Evolutionary conservation across 2,329 filamentous ascomycete genomes (phyloP).

Genomic region (Phyllosticta capitalensis): DNA sequence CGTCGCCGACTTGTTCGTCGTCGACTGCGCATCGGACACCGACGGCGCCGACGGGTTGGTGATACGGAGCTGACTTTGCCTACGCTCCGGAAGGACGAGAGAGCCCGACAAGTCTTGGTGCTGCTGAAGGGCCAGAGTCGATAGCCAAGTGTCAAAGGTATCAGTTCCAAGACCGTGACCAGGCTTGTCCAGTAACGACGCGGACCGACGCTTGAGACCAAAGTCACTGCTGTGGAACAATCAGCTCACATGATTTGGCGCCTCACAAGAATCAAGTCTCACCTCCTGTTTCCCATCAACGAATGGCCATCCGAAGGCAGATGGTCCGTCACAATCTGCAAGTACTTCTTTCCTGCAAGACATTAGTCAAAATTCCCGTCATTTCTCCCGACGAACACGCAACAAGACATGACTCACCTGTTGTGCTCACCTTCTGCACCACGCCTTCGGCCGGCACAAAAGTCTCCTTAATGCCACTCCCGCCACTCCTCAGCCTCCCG

Average conservation of each 20-base stretch:
- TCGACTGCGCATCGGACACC: background rate
- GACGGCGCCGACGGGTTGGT: background rate
- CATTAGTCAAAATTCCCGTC: background rate
- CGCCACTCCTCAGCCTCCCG: conserved; percentile 2
- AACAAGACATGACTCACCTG: conserved; percentile 17
- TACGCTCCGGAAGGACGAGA: conserved; percentile 10
- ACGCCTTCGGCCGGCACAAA: conserved; percentile 17
- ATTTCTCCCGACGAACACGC: background rate
- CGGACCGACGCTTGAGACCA: conserved; percentile 3
- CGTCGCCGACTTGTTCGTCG: background rate
- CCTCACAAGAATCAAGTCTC: background rate
- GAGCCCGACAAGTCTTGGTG: background rate
- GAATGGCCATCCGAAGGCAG: background rate
- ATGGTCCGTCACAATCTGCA: conserved; percentile 14
- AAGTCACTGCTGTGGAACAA: conserved; percentile 3
- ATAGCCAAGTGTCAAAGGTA: conserved; percentile 15
- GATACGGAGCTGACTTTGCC: background rate
- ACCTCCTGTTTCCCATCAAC: background rate
- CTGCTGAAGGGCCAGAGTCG: conserved; percentile 10
- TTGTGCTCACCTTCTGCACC: conserved; percentile 25
- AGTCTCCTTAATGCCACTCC: background rate
- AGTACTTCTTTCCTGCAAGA: conserved; percentile 14
- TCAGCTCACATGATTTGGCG: background rate
- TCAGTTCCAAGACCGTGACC: conserved; percentile 12
- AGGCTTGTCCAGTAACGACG: conserved; percentile 6